These are phyloP conservation scores for Monilinia fructigena DNA, from an alignment of 2,329 filamentous ascomycete species.

Conservation along the genomic window DNA sequence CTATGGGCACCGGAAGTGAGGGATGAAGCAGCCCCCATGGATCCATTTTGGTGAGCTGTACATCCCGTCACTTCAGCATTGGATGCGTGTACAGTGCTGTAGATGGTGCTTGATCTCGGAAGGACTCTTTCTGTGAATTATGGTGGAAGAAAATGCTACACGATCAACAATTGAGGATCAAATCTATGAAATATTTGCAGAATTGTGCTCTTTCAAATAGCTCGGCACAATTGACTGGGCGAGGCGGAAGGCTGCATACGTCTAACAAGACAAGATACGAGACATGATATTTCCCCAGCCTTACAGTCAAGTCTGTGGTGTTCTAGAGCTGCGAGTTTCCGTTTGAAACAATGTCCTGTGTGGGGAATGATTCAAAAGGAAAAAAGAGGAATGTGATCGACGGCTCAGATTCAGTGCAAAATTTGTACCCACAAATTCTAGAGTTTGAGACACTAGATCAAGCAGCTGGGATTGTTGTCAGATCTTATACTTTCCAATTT, in stretches of 20 bases:
- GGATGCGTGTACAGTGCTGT: not conserved
- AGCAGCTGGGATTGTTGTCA: not conserved
- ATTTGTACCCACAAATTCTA: not conserved
- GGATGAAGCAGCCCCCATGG: not conserved
- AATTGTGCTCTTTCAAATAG: not conserved
- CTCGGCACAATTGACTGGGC: not conserved
- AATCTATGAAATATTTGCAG: not conserved
- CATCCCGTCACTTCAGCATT: not conserved
- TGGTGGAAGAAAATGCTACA: not conserved
- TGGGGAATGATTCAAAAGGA: not conserved
- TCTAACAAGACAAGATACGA: constrained; percentile 1
- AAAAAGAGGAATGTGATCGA: constrained; percentile 16
- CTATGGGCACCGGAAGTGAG: not conserved
- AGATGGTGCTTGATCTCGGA: too few relatives aligned
- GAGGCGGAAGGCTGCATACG: constrained; percentile 16
- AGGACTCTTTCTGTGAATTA: not conserved
- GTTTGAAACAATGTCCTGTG: not conserved
- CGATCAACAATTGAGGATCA: not conserved
- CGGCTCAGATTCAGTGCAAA: not conserved
- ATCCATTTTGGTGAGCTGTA: not conserved
- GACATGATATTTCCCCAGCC: constrained; percentile 1
- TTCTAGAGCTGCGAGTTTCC: not conserved
- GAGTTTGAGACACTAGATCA: not conserved
- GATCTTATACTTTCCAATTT: not conserved
- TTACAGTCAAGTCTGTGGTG: constrained; percentile 5